Conservation (phyloP, 1,284 basidiomycete genomes). For the Tylopilus sp. region DNA sequence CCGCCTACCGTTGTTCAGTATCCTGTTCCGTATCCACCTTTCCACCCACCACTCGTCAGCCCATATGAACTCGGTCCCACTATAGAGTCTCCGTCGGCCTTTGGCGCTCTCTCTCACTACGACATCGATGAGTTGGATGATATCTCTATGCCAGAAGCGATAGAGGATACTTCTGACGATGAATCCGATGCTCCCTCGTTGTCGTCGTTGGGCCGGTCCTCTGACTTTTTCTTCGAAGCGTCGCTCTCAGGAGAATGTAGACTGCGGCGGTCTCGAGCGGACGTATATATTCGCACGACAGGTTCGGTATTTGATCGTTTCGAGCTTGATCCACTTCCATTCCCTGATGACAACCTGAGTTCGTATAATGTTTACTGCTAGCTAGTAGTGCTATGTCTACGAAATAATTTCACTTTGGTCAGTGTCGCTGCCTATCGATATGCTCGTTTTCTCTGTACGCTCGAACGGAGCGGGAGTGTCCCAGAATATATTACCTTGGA, state of each 20-base stretch:
- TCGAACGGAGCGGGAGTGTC: constrained; percentile 3
- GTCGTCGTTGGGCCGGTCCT: constrained; percentile 54
- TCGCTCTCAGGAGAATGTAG: constrained; percentile 50
- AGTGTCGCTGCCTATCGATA: constrained; percentile 26
- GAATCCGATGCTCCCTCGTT: constrained; percentile 68
- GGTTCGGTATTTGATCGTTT: constrained; percentile 59
- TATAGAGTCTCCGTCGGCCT: constrained; percentile 41
- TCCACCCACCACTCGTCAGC: constrained; percentile 51
- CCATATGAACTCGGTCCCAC: constrained; percentile 42
- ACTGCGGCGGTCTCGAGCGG: constrained; percentile 43
- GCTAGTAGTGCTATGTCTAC: constrained; percentile 46
- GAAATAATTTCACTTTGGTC: constrained; percentile 26
- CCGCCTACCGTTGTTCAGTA: constrained; percentile 50
- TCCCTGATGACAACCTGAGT: constrained; percentile 46
- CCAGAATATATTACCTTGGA: constrained; percentile 31
- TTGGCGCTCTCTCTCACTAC: constrained; percentile 58
- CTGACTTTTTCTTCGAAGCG: constrained; percentile 42
- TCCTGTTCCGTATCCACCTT: constrained; percentile 64
- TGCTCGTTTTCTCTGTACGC: constrained; percentile 26
- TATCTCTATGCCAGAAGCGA: constrained; percentile 67
- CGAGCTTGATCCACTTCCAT: constrained; percentile 65
- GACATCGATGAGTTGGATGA: constrained; percentile 62
- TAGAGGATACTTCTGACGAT: constrained; percentile 79
- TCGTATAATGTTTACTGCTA: constrained; percentile 59
- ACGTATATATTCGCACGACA: constrained; percentile 59